A percentile compares a stretch with the other conserved stretches of the same genome.
Conservation (phyloP, 768 basidiomycete species). For the Rhizopogon sp. region DNA sequence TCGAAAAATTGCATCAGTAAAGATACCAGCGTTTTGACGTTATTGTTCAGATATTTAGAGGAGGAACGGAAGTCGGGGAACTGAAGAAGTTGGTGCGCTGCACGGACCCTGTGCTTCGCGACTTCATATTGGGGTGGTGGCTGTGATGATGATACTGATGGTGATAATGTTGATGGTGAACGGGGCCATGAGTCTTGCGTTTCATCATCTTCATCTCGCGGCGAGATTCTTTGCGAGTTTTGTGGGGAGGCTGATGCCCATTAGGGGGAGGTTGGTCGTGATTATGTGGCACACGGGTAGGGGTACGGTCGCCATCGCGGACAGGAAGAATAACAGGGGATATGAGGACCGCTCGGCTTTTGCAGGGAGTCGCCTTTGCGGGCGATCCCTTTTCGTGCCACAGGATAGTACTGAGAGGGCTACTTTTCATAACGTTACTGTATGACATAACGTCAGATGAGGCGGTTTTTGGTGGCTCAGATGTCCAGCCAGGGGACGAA, state of each 20-base stretch:
- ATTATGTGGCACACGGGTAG: conserved; percentile 34
- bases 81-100: conserved; percentile 44
- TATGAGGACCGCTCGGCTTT: conserved; percentile 30
- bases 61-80: conserved; percentile 23
- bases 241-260: conserved; percentile 36
- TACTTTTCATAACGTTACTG: conserved; percentile 45
- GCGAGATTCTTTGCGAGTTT: conserved; percentile 59
- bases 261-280: conserved; percentile 33
- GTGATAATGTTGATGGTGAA: conserved; percentile 34
- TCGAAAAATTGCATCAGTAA: neutral
- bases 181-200: conserved; percentile 47
- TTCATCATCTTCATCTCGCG: conserved; percentile 66
- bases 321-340: conserved; percentile 51
- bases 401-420: conserved; percentile 52
- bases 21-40: neutral
- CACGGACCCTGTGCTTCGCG: conserved; percentile 47
- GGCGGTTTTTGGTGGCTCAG: conserved; percentile 19
- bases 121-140: conserved; percentile 62
- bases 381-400: conserved; percentile 34
- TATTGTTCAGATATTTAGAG: conserved; percentile 21
- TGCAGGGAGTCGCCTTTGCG: conserved; percentile 16
- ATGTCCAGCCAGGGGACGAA: conserved; percentile 24
- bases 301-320: conserved; percentile 52
- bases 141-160: conserved; percentile 50
- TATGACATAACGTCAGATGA: conserved; percentile 19